A percentile compares a stretch with the other conserved stretches of the same genome.
These are phyloP conservation scores for Phytophthora chlamydospora DNA, from an alignment of 352 stramenopile genomes.

Conservation along the genomic window DNA sequence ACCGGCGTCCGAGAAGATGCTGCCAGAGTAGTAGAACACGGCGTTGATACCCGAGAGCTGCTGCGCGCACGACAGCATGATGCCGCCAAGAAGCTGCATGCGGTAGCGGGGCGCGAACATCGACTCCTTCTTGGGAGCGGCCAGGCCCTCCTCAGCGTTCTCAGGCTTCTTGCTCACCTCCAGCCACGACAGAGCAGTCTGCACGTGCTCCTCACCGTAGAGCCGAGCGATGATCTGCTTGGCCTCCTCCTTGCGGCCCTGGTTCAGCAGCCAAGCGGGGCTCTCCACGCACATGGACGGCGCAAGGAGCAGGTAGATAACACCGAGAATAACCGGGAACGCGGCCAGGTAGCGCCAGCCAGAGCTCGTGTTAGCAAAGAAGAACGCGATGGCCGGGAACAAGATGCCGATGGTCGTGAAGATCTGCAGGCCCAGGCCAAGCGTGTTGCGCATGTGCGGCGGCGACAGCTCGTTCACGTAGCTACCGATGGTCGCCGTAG, in stretches of 20 bases:
- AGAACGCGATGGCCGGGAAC: conserved; percentile 19
- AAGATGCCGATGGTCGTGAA: conserved; percentile 28
- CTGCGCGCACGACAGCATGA: conserved; percentile 42
- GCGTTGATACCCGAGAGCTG: conserved; percentile 15
- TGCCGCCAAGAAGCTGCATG: conserved; percentile 57
- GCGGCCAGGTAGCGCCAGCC: conserved; percentile 33
- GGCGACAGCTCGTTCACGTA: conserved; percentile 32
- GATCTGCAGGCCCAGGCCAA: conserved; percentile 21
- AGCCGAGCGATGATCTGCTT: conserved; percentile 33
- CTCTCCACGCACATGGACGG: conserved; percentile 34
- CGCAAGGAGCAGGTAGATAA: conserved; percentile 25
- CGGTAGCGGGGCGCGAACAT: conserved; percentile 43
- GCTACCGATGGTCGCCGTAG: conserved; percentile 20
- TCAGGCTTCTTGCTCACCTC: conserved; percentile 21
- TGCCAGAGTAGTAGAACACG: too few species aligned
- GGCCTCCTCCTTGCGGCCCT: conserved; percentile 38
- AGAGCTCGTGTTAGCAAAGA: conserved; percentile 30
- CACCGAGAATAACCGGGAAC: conserved; percentile 23
- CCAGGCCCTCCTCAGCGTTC: conserved; percentile 19
- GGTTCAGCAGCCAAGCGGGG: conserved; percentile 48
- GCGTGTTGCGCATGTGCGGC: conserved; percentile 29
- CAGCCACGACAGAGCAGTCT: conserved; percentile 33
- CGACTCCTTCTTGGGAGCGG: conserved; percentile 35
- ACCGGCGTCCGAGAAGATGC: conserved; percentile 1
- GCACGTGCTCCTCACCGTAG: conserved; percentile 40